Conservation (phyloP, 768 basidiomycete genomes). For the Pulveroboletus sp. region DNA sequence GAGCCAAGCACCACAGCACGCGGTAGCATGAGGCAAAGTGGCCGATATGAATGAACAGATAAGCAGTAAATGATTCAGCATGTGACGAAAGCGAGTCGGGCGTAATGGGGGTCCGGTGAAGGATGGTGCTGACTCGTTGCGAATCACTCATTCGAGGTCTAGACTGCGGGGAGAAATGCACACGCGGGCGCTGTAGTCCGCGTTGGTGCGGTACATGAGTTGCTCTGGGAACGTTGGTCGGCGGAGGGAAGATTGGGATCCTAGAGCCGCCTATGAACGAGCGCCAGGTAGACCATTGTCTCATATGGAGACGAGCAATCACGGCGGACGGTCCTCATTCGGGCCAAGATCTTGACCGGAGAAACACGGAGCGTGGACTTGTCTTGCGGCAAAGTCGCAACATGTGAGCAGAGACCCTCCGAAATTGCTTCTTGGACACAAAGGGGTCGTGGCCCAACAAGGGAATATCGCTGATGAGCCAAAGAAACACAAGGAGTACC, state of each 20-base stretch:
- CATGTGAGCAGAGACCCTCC: not conserved
- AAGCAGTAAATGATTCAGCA: not conserved
- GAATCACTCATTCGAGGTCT: not conserved
- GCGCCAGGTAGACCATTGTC: not conserved
- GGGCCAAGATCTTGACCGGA: not conserved
- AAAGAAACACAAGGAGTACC: not conserved
- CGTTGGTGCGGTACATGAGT: not conserved
- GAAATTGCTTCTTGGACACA: not conserved
- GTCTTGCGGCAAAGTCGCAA: not conserved
- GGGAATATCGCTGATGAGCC: not conserved
- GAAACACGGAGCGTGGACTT: not conserved
- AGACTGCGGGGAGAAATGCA: not conserved
- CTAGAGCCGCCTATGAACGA: not conserved
- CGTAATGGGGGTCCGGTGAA: not conserved
- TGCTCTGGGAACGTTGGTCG: not conserved
- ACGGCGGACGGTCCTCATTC: not conserved
- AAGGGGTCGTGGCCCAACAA: not conserved
- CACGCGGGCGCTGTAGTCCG: not conserved
- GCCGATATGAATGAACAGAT: not conserved
- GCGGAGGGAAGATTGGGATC: not conserved
- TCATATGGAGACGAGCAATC: not conserved
- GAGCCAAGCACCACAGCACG: not conserved
- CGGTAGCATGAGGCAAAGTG: not conserved
- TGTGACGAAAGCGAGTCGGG: not conserved
- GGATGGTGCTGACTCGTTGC: not conserved